phyloP scores from a whole-genome alignment of 371 early-diverging fungal genomes.

The Mucor circinelloides region DNA sequence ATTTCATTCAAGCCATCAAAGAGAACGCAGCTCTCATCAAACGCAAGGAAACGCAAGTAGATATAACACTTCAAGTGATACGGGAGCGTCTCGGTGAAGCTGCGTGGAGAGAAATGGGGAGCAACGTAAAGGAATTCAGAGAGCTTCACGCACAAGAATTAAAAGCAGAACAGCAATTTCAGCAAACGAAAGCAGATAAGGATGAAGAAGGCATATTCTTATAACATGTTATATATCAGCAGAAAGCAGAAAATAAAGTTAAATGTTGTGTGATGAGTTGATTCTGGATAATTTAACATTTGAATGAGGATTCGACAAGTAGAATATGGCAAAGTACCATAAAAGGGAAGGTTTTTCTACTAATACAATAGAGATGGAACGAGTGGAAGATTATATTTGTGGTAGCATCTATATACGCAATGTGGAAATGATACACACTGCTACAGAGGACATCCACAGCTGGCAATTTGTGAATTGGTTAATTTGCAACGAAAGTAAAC shows the following conservation, averaged over 20 bases:
- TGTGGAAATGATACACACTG: background rate
- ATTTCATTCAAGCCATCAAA: conserved; percentile 36
- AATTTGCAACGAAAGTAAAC: too few species aligned
- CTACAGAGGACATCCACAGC: background rate
- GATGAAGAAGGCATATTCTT: background rate
- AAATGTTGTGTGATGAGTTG: background rate
- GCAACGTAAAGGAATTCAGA: conserved; percentile 40
- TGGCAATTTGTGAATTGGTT: background rate
- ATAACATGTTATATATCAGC: background rate
- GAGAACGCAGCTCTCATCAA: conserved; percentile 41
- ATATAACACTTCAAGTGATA: conserved; percentile 38
- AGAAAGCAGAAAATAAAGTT: background rate
- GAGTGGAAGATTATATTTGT: background rate
- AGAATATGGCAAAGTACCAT: background rate
- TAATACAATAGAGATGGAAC: background rate
- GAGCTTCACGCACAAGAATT: conserved; percentile 16
- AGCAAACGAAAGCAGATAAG: background rate
- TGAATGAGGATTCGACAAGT: background rate
- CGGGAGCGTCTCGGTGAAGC: conserved; percentile 44
- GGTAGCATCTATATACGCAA: background rate
- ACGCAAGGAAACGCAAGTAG: conserved; percentile 40
- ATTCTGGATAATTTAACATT: background rate
- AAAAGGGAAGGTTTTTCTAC: background rate
- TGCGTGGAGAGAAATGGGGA: conserved; percentile 44
- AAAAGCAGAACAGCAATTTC: background rate